A percentile compares a stretch with the other conserved stretches of the same genome.
These are phyloP conservation scores for Thuja plicata DNA, from an alignment of 83 land plant genomes.

Conservation along the genomic window DNA sequence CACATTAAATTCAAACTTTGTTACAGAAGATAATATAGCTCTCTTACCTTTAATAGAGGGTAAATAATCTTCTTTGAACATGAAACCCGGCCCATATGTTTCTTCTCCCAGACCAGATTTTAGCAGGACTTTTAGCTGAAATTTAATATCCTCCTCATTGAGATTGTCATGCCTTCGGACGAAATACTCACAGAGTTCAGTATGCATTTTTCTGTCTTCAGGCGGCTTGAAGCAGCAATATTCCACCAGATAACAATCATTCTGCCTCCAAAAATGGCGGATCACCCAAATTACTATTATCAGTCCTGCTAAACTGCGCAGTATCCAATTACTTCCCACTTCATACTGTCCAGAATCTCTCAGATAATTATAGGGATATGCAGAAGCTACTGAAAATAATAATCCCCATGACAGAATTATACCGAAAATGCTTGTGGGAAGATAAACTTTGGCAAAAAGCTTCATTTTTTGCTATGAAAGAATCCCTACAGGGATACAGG, in stretches of 20 bases:
- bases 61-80: slow-evolving; percentile 27
- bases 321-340: neutral
- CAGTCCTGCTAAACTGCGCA: neutral
- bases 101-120: slow-evolving; percentile 56
- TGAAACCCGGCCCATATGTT: slow-evolving; percentile 42
- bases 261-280: neutral
- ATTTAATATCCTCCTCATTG: slow-evolving; percentile 22
- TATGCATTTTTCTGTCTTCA: slow-evolving; percentile 30
- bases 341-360: neutral
- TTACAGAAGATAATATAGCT: too few relatives aligned
- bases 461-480: too few relatives aligned
- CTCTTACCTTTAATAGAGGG: slow-evolving; percentile 15
- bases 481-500: too few relatives aligned
- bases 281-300: neutral
- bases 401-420: neutral
- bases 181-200: slow-evolving; percentile 26
- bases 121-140: slow-evolving; percentile 38
- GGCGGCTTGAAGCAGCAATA: slow-evolving; percentile 52
- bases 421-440: too few relatives aligned
- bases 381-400: neutral
- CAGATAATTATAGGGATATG: neutral
- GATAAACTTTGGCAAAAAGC: too few relatives aligned
- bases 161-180: slow-evolving; percentile 18
- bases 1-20: too few relatives aligned
- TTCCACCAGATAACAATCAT: slow-evolving; percentile 34